phyloP scores from a whole-genome alignment of 345 rosid species.

The Conringia planisiliqua region DNA sequence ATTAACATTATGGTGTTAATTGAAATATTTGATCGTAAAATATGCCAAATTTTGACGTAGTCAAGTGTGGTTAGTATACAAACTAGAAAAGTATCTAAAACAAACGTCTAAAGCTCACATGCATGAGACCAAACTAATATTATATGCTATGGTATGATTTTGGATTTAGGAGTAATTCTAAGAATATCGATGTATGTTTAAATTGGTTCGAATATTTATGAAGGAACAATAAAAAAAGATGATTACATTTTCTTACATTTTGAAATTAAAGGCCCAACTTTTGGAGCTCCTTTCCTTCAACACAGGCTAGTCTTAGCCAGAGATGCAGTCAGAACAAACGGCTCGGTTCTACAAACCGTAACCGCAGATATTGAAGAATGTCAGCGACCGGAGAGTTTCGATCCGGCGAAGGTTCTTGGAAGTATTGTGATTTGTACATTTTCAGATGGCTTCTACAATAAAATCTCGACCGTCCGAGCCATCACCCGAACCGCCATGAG shows the following conservation, averaged over 20 bases:
- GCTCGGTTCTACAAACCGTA: conserved; percentile 45
- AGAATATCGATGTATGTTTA: too few relatives aligned
- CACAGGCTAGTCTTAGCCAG: conserved; percentile 61
- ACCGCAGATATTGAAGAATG: conserved; percentile 64
- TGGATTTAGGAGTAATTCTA: too few relatives aligned
- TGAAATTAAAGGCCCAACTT: conserved; percentile 49
- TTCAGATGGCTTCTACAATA: conserved; percentile 66
- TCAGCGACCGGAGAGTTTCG: conserved; percentile 58
- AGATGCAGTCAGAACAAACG: conserved; percentile 52
- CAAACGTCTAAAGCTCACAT: too few relatives aligned
- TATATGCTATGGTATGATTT: too few relatives aligned
- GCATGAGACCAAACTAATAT: too few relatives aligned
- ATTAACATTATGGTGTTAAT: not conserved
- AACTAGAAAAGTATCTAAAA: too few relatives aligned
- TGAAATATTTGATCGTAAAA: not conserved
- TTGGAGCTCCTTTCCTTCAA: conserved; percentile 42
- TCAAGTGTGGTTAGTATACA: too few relatives aligned
- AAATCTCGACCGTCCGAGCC: conserved; percentile 53
- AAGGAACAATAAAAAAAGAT: too few relatives aligned
- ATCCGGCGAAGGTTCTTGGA: conserved; percentile 46
- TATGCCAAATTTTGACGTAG: not conserved
- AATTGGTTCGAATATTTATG: too few relatives aligned
- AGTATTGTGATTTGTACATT: conserved; percentile 68
- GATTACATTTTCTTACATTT: not conserved
- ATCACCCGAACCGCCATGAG: conserved; percentile 54